Evolutionary conservation across 768 basidiomycete genomes (phyloP).

Genomic region (Lanmaoa pseudosensibilis): DNA sequence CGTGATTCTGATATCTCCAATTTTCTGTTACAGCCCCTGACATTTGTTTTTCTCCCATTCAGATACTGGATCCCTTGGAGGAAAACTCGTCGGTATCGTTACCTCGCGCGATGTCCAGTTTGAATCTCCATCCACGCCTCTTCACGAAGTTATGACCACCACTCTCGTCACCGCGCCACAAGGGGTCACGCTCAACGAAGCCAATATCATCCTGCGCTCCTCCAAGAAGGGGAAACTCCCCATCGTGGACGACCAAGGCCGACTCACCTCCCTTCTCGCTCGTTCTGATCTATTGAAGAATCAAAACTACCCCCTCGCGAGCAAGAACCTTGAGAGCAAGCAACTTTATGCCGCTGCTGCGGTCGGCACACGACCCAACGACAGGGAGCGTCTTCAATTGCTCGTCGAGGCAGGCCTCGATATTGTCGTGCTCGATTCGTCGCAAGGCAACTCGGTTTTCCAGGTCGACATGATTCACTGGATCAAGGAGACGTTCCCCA

Average conservation of each 20-base stretch:
- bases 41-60: conserved; percentile 12
- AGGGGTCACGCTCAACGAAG: conserved; percentile 88
- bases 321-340: conserved; percentile 86
- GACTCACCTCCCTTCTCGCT: conserved; percentile 82
- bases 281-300: conserved; percentile 98
- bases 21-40: conserved; percentile 20
- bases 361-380: conserved; percentile 87
- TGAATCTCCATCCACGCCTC: conserved; percentile 60
- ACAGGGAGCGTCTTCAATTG: conserved; percentile 78
- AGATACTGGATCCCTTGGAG: conserved; percentile 87
- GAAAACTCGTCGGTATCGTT: conserved; percentile 94
- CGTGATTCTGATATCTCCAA: conserved; percentile 5
- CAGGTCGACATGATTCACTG: conserved; percentile 94
- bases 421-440: conserved; percentile 92
- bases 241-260: conserved; percentile 64
- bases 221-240: conserved; percentile 99
- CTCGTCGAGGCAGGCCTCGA: conserved; percentile 95
- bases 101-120: conserved; percentile 97
- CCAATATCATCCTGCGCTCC: conserved; percentile 91
- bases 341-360: conserved; percentile 97
- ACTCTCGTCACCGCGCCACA: conserved; percentile 81
- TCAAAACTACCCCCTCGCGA: conserved; percentile 93
- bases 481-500: conserved; percentile 85
- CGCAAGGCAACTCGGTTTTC: conserved; percentile 93
- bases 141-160: conserved; percentile 87